A percentile compares a stretch with the other conserved stretches of the same genome.
Evolutionary conservation across 2,329 filamentous ascomycete species (phyloP).

Genomic region (Paraphoma chrysanthemicola): DNA sequence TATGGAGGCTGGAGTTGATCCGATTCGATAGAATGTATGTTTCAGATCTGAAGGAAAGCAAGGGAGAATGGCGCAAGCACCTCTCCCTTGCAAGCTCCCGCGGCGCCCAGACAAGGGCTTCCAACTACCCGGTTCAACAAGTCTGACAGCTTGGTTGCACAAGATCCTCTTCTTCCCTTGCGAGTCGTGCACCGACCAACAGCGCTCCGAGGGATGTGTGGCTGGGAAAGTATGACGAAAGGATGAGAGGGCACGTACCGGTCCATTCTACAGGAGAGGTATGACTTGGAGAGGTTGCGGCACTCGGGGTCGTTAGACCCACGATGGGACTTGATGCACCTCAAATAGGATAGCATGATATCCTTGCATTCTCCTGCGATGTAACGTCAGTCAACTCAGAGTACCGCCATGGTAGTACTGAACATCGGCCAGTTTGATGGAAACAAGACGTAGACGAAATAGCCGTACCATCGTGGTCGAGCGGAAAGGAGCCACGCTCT

Average conservation of each 20-base stretch:
- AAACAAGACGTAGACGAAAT: conserved; percentile 55
- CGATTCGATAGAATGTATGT: conserved; percentile 30
- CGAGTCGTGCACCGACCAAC: conserved; percentile 3
- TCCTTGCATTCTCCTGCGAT: conserved; percentile 85
- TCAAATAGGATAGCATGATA: conserved; percentile 83
- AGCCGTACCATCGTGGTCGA: conserved; percentile 81
- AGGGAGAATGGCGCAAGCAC: conserved; percentile 27
- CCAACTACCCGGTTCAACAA: conserved; percentile 35
- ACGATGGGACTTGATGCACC: conserved; percentile 82
- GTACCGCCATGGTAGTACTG: not conserved
- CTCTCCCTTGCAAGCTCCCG: conserved; percentile 31
- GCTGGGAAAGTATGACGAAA: conserved; percentile 19
- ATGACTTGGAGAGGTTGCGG: conserved; percentile 83
- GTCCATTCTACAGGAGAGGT: conserved; percentile 93
- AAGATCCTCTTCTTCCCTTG: conserved; percentile 32
- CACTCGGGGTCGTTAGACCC: conserved; percentile 89
- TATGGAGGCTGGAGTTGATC: conserved; percentile 21
- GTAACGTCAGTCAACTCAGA: conserved; percentile 20
- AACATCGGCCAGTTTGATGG: not conserved
- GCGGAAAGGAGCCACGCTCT: conserved; percentile 91
- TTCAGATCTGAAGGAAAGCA: conserved; percentile 36
- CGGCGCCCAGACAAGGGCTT: conserved; percentile 14
- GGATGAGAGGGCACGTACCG: conserved; percentile 64
- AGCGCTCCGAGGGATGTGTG: conserved; percentile 11
- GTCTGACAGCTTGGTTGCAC: conserved; percentile 45